Evolutionary conservation across 768 basidiomycete species (phyloP).

Genomic region (Mycena leptocephala): DNA sequence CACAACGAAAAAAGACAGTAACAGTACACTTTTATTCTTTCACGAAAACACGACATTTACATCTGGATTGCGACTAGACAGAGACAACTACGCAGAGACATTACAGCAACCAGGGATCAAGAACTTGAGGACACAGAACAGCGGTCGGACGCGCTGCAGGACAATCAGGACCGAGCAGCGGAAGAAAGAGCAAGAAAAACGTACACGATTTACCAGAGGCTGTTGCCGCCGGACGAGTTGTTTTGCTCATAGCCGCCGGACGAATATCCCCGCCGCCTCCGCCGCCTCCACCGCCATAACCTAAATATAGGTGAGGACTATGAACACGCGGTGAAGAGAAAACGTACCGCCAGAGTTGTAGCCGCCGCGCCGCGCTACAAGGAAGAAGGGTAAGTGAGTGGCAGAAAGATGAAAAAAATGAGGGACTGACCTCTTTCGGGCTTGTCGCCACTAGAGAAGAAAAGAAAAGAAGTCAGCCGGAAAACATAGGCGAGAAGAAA

Average conservation of each 20-base stretch:
- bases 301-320: not conserved
- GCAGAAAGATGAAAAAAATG: not conserved
- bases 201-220: not conserved
- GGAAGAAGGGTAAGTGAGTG: not conserved
- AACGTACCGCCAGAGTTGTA: not conserved
- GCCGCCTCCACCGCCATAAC: not conserved
- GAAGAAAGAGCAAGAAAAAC: not conserved
- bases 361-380: not conserved
- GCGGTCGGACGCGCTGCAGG: not conserved
- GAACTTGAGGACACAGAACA: constrained; percentile 12
- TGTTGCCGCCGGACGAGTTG: not conserved
- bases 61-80: constrained; percentile 20
- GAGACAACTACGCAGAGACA: not conserved
- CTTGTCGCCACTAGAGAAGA: not conserved
- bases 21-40: constrained; percentile 14
- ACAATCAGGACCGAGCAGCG: not conserved
- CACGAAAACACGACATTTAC: constrained; percentile 8
- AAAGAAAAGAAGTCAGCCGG: not conserved
- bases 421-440: not conserved
- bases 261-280: not conserved
- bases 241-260: too few species aligned
- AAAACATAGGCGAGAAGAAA: not conserved
- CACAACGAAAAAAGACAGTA: not conserved
- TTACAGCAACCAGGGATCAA: constrained; percentile 4
- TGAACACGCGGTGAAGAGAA: not conserved